Percentiles rank a stretch among this genome's conserved stretches.
Evolutionary conservation across 1,284 basidiomycete species (phyloP).

Genomic region (Mrakiaceae sp.): DNA sequence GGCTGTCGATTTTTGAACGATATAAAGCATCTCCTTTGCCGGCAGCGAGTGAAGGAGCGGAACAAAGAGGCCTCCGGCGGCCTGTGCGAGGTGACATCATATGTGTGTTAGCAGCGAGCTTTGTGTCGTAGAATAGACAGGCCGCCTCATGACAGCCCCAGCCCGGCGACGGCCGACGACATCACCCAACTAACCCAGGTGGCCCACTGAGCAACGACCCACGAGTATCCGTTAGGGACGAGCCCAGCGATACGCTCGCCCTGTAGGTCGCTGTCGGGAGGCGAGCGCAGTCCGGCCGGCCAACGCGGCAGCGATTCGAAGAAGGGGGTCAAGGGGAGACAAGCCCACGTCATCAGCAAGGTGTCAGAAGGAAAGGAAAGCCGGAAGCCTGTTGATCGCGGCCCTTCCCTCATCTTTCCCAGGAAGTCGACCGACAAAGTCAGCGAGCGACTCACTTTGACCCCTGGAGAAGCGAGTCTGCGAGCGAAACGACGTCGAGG

Average conservation of each 20-base stretch:
- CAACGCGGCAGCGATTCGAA: background rate
- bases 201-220: slow-evolving; percentile 17
- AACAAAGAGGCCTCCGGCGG: slow-evolving; percentile 27
- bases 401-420: background rate
- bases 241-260: slow-evolving; percentile 8
- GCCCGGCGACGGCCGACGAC: no score
- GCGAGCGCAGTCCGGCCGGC: background rate
- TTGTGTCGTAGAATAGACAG: no score
- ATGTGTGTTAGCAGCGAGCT: no score
- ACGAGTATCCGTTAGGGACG: slow-evolving; percentile 15
- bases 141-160: no score
- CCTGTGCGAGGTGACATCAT: slow-evolving; percentile 6
- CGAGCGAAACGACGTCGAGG: slow-evolving; percentile 4
- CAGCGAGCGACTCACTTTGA: background rate
- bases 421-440: background rate
- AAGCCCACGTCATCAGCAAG: background rate
- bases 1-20: slow-evolving; percentile 25
- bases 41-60: slow-evolving; percentile 28
- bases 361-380: background rate
- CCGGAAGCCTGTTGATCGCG: no score
- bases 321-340: background rate
- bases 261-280: slow-evolving; percentile 1
- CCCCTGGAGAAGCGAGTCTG: background rate
- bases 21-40: slow-evolving; percentile 28
- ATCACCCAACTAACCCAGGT: slow-evolving; percentile 1